Evolutionary conservation across 2,329 filamentous ascomycete species (phyloP).

Genomic region (Verticillium albo-atrum): DNA sequence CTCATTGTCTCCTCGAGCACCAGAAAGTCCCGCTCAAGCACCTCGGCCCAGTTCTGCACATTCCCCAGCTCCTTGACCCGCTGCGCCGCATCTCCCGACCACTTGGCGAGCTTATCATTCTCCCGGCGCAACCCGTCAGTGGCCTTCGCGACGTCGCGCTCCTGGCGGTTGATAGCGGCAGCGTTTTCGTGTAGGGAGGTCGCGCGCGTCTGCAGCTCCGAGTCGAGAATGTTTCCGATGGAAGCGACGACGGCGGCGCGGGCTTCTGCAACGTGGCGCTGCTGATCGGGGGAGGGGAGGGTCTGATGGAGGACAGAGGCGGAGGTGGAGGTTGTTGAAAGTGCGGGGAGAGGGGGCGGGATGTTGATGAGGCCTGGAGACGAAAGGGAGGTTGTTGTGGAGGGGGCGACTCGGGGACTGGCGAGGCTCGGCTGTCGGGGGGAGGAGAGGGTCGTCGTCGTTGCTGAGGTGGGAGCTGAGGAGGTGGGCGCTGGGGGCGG

Average conservation of each 20-base stretch:
- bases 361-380: slow-evolving; percentile 2
- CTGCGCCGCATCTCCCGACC: slow-evolving; percentile 58
- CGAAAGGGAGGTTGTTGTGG: slow-evolving; percentile 10
- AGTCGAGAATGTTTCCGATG: slow-evolving; percentile 66
- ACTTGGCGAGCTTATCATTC: slow-evolving; percentile 59
- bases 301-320: background rate
- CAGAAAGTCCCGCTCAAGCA: slow-evolving; percentile 65
- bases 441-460: slow-evolving; percentile 1
- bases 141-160: slow-evolving; percentile 58
- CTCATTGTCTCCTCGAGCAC: slow-evolving; percentile 61
- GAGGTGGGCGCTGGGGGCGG: slow-evolving; percentile 3
- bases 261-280: slow-evolving; percentile 49
- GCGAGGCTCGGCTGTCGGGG: slow-evolving; percentile 8
- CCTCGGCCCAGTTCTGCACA: slow-evolving; percentile 84
- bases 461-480: too few species aligned
- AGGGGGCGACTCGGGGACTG: slow-evolving; percentile 6
- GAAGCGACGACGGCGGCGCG: slow-evolving; percentile 56
- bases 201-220: slow-evolving; percentile 64
- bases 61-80: slow-evolving; percentile 75
- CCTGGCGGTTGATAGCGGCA: slow-evolving; percentile 60
- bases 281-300: slow-evolving; percentile 26
- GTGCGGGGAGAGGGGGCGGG: background rate
- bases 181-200: slow-evolving; percentile 66
- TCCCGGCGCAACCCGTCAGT: slow-evolving; percentile 58
- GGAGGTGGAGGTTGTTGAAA: background rate